Percentiles rank a stretch among this genome's conserved stretches.
phyloP scores from a whole-genome alignment of 257 asterid species.

The Leptodermis oblonga region DNA sequence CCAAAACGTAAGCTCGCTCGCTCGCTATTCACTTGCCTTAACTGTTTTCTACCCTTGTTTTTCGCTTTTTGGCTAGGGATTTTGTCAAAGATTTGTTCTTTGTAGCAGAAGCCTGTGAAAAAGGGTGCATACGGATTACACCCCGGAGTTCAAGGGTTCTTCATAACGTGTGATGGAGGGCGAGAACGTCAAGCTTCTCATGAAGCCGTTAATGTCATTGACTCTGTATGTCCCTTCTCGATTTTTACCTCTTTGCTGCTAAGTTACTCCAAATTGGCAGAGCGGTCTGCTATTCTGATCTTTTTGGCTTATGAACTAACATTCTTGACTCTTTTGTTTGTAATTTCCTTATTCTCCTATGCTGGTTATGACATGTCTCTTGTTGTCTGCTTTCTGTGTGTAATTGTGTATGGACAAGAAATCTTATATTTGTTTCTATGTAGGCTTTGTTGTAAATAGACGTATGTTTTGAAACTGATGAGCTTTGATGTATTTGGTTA shows the following conservation, averaged over 20 bases:
- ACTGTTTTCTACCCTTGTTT: neutral
- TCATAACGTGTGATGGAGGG: constrained; percentile 96
- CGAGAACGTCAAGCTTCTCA: constrained; percentile 76
- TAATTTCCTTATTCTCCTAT: neutral
- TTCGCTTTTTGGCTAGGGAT: neutral
- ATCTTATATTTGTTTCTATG: no score
- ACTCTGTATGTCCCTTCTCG: constrained; percentile 49
- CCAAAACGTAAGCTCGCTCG: constrained; percentile 43
- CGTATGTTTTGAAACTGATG: no score
- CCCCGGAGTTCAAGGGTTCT: constrained; percentile 91
- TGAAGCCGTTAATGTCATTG: constrained; percentile 89
- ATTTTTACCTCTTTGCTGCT: neutral
- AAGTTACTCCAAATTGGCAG: neutral
- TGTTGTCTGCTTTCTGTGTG: no score
- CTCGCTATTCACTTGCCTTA: neutral
- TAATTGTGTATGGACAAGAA: no score
- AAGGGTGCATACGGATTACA: constrained; percentile 78
- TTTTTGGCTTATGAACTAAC: neutral
- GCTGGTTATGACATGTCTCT: neutral
- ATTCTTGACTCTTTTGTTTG: neutral
- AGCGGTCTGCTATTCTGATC: neutral
- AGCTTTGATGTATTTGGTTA: neutral
- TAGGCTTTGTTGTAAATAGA: no score
- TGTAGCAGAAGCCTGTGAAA: constrained; percentile 62
- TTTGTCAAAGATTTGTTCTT: neutral